phyloP scores from a whole-genome alignment of 352 stramenopile species.

The Pelagophyceae sp. region DNA sequence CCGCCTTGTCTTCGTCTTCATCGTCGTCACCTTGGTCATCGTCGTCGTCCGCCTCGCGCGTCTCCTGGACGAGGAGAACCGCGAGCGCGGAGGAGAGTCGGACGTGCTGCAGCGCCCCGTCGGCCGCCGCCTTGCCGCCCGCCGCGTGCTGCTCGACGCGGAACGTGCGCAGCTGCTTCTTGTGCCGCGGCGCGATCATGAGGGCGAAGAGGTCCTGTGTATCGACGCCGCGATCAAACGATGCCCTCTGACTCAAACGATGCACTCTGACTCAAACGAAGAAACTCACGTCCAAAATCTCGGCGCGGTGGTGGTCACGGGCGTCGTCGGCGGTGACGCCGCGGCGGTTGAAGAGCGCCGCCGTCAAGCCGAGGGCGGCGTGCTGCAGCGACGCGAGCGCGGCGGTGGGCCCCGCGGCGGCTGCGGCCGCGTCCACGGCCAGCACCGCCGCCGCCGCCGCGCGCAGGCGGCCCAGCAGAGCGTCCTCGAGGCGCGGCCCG shows the following conservation, averaged over 20 bases:
- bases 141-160: neutral
- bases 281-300: neutral
- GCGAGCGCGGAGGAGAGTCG: conserved; percentile 1
- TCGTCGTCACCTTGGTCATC: neutral
- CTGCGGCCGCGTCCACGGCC: neutral
- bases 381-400: neutral
- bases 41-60: neutral
- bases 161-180: neutral
- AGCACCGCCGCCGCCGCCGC: neutral
- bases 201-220: neutral
- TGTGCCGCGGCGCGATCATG: neutral
- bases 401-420: no score
- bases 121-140: neutral
- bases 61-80: neutral
- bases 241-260: no score
- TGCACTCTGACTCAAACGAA: neutral
- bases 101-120: neutral
- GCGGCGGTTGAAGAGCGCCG: neutral
- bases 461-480: neutral
- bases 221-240: neutral
- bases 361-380: neutral
- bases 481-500: neutral
- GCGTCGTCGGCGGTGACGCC: neutral
- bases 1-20: neutral
- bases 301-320: neutral